A percentile compares a stretch with the other conserved stretches of the same genome.
These are phyloP conservation scores for Suhomyces tanzawaensis DNA, from an alignment of 805 yeast genomes.

Conservation along the genomic window DNA sequence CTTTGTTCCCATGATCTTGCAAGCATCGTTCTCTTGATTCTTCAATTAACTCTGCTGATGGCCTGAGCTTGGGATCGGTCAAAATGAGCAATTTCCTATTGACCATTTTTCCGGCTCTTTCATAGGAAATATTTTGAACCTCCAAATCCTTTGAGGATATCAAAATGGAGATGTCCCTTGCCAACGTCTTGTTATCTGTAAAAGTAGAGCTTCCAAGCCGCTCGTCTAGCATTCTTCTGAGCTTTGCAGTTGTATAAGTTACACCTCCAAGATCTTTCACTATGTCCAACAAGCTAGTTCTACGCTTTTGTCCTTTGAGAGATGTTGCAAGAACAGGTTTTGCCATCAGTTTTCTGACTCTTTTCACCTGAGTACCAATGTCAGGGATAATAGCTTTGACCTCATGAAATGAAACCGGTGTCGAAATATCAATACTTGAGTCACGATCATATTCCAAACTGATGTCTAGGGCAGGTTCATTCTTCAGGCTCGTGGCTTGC, in stretches of 20 bases:
- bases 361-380: slow-evolving; percentile 2
- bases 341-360: slow-evolving; percentile 1
- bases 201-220: slow-evolving; percentile 24
- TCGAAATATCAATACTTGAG: not conserved
- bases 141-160: slow-evolving; percentile 22
- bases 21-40: slow-evolving; percentile 23
- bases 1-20: slow-evolving; percentile 21
- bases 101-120: slow-evolving; percentile 24
- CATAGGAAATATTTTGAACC: slow-evolving; percentile 21
- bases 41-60: slow-evolving; percentile 28
- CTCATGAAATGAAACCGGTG: slow-evolving; percentile 7
- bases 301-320: slow-evolving; percentile 29
- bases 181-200: slow-evolving; percentile 40
- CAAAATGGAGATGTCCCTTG: slow-evolving; percentile 34
- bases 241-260: slow-evolving; percentile 29
- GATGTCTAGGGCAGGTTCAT: not conserved
- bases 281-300: slow-evolving; percentile 27
- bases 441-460: not conserved
- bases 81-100: slow-evolving; percentile 34
- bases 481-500: too few relatives aligned
- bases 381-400: slow-evolving; percentile 12
- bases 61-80: slow-evolving; percentile 24
- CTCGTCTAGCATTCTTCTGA: slow-evolving; percentile 33
- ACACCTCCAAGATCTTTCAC: slow-evolving; percentile 40
- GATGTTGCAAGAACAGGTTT: slow-evolving; percentile 12